A percentile compares a stretch with the other conserved stretches of the same genome.
Conservation (phyloP, 2,329 filamentous ascomycete species). For the Aspergillus fischeri region DNA sequence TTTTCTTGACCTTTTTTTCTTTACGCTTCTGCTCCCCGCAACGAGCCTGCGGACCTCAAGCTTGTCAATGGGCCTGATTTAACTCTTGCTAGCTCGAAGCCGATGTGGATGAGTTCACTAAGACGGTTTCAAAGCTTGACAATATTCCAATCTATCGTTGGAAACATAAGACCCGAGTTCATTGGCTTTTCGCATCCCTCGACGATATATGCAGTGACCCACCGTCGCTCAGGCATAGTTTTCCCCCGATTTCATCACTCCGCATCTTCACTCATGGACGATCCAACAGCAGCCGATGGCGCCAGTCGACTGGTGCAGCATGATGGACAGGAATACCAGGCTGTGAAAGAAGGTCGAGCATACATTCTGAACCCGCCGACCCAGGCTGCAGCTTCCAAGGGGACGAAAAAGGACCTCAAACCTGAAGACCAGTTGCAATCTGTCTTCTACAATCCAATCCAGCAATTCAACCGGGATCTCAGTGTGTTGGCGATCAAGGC, state of each 20-base stretch:
- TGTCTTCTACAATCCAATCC: slow-evolving; percentile 98
- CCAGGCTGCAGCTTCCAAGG: slow-evolving; percentile 40
- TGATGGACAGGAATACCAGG: slow-evolving; percentile 53
- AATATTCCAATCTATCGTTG: not conserved
- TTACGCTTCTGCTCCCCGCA: not conserved
- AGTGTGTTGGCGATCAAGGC: slow-evolving; percentile 89
- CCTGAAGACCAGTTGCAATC: slow-evolving; percentile 62
- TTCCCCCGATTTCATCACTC: slow-evolving; percentile 2
- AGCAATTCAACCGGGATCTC: slow-evolving; percentile 96
- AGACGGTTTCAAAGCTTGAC: not conserved
- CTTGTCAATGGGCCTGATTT: not conserved
- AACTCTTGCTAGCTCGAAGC: not conserved
- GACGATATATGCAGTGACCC: not conserved
- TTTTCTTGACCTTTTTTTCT: not conserved
- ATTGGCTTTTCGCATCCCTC: not conserved
- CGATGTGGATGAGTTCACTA: not conserved
- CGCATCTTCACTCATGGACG: slow-evolving; percentile 16
- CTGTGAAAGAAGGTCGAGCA: slow-evolving; percentile 64
- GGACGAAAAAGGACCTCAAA: slow-evolving; percentile 41
- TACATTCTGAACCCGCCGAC: slow-evolving; percentile 60
- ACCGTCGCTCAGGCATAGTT: not conserved
- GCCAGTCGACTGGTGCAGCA: slow-evolving; percentile 35
- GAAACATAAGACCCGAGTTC: not conserved
- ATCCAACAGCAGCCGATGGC: slow-evolving; percentile 8
- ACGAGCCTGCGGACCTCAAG: not conserved